Conservation (phyloP, 352 stramenopile species). For the Phytophthora fragariaefolia region DNA sequence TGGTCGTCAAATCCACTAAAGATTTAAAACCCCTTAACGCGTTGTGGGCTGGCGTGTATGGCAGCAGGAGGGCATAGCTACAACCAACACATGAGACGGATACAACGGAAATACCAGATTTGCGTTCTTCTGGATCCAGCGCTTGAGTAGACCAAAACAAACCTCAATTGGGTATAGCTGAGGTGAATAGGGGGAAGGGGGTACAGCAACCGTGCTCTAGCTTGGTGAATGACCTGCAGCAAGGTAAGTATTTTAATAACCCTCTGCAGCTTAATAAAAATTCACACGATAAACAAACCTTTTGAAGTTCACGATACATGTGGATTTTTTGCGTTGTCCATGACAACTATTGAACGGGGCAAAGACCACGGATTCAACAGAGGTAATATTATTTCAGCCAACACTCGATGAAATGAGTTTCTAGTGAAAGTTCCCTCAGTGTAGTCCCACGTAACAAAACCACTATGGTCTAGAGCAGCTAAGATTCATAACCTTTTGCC, state of each 20-base stretch:
- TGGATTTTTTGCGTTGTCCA: slow-evolving; percentile 12
- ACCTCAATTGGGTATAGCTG: no score
- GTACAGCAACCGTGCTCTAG: no score
- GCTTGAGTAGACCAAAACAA: no score
- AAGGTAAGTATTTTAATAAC: not conserved
- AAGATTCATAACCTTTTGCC: slow-evolving; percentile 15
- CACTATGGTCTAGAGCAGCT: no score
- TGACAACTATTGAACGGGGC: slow-evolving; percentile 9
- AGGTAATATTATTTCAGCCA: slow-evolving; percentile 7
- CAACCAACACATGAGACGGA: slow-evolving; percentile 3
- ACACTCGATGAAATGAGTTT: slow-evolving; percentile 11
- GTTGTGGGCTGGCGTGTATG: not conserved
- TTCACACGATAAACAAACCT: not conserved
- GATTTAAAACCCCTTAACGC: not conserved
- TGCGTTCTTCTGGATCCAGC: no score
- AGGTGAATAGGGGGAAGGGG: not conserved
- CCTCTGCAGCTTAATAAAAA: no score
- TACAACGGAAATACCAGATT: no score
- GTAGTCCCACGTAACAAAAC: slow-evolving; percentile 13
- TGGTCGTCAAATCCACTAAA: slow-evolving; percentile 14
- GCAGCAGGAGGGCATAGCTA: slow-evolving; percentile 7
- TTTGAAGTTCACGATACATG: slow-evolving; percentile 3
- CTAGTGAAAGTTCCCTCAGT: slow-evolving; percentile 15
- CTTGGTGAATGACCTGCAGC: no score
- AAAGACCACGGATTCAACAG: slow-evolving; percentile 17